A percentile compares a stretch with the other conserved stretches of the same genome.
phyloP scores from a whole-genome alignment of 1,284 basidiomycete species.

The Kwoniella shivajii region DNA sequence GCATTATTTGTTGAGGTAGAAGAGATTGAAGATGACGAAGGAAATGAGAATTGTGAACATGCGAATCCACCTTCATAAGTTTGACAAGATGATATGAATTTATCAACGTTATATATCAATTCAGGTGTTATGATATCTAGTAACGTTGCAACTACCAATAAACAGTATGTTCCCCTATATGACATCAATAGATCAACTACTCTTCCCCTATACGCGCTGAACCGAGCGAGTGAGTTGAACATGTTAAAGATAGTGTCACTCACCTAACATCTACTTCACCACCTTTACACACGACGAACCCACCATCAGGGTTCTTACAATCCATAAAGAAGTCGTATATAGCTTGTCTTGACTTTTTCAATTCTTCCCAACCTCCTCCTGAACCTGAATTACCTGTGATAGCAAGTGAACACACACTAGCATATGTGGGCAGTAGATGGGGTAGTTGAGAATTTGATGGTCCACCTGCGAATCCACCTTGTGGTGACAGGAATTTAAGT shows the following conservation, averaged over 20 bases:
- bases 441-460: slow-evolving; percentile 72
- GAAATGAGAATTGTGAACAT: slow-evolving; percentile 63
- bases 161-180: slow-evolving; percentile 72
- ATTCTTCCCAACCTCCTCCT: slow-evolving; percentile 74
- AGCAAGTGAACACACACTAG: slow-evolving; percentile 79
- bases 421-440: slow-evolving; percentile 90
- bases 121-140: slow-evolving; percentile 85
- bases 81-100: slow-evolving; percentile 68
- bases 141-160: slow-evolving; percentile 69
- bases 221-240: no score
- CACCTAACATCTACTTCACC: slow-evolving; percentile 93
- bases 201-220: background rate
- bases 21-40: slow-evolving; percentile 20
- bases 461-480: slow-evolving; percentile 90
- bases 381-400: slow-evolving; percentile 68
- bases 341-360: slow-evolving; percentile 66
- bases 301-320: slow-evolving; percentile 90
- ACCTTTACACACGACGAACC: slow-evolving; percentile 83
- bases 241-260: slow-evolving; percentile 28
- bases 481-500: slow-evolving; percentile 72
- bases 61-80: slow-evolving; percentile 98
- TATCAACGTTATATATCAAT: slow-evolving; percentile 63
- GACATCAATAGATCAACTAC: background rate
- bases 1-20: background rate
- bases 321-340: slow-evolving; percentile 90